These are phyloP conservation scores for Quercus suber DNA, from an alignment of 306 rosid genomes.

Conservation along the genomic window DNA sequence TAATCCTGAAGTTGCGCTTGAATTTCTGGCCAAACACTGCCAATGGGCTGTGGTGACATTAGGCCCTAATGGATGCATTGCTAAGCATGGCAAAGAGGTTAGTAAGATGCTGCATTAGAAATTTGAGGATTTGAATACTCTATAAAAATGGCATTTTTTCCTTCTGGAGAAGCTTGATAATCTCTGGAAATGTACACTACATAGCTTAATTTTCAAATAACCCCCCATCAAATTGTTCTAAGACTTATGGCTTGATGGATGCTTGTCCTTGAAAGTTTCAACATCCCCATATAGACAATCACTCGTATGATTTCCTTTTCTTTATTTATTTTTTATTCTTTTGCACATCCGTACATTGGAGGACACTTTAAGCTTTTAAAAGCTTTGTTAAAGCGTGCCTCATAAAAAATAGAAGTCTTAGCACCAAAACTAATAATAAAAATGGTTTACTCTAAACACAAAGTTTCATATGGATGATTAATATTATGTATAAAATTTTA, in stretches of 20 bases:
- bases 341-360: background rate
- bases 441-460: background rate
- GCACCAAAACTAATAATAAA: background rate
- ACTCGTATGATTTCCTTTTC: background rate
- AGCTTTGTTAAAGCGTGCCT: background rate
- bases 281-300: background rate
- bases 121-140: background rate
- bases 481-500: background rate
- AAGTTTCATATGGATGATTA: background rate
- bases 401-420: background rate
- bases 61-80: conserved; percentile 80
- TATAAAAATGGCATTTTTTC: background rate
- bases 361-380: background rate
- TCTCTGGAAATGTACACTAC: background rate
- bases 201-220: background rate
- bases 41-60: conserved; percentile 91
- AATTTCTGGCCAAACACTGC: conserved; percentile 73
- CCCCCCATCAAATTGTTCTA: background rate
- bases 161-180: background rate
- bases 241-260: background rate
- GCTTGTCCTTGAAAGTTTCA: background rate
- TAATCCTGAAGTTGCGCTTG: conserved; percentile 57
- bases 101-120: conserved; percentile 7
- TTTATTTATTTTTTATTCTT: background rate
- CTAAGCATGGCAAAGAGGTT: conserved; percentile 92